A percentile compares a stretch with the other conserved stretches of the same genome.
Evolutionary conservation across 306 rosid genomes (phyloP).

Genomic region (Cucurbita moschata): DNA sequence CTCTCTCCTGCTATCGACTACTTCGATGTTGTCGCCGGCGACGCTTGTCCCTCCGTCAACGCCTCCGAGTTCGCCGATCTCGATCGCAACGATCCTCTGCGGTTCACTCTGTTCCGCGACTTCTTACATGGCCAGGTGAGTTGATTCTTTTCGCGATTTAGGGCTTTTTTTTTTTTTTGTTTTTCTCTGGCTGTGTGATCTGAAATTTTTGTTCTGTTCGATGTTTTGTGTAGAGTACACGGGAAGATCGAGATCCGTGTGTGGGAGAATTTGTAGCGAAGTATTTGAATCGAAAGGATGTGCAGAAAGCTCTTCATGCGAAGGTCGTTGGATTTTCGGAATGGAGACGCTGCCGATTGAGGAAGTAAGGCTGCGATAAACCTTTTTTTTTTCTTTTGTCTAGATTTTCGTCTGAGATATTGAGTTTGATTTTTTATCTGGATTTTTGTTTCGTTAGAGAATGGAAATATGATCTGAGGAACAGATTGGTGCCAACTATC

Average conservation of each 20-base stretch:
- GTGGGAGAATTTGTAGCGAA: slow-evolving; percentile 63
- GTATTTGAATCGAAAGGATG: slow-evolving; percentile 66
- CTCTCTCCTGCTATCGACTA: slow-evolving; percentile 37
- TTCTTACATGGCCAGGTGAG: neutral
- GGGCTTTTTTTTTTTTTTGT: neutral
- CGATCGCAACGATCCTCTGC: slow-evolving; percentile 22
- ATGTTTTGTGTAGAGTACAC: slow-evolving; percentile 28
- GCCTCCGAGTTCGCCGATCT: slow-evolving; percentile 18
- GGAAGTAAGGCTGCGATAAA: slow-evolving; percentile 17
- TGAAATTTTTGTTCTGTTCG: neutral
- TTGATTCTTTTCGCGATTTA: neutral
- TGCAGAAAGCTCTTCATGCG: slow-evolving; percentile 72
- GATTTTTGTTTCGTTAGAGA: slow-evolving; percentile 24
- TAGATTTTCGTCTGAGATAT: neutral
- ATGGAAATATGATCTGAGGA: slow-evolving; percentile 51
- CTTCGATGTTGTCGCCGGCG: slow-evolving; percentile 39
- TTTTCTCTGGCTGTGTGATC: neutral
- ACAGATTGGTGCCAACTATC: slow-evolving; percentile 67
- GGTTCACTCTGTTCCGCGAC: neutral
- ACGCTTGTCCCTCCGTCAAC: slow-evolving; percentile 35
- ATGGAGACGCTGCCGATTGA: slow-evolving; percentile 73
- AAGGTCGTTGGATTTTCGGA: slow-evolving; percentile 44
- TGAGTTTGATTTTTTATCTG: neutral
- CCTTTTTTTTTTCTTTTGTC: neutral
- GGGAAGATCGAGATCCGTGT: slow-evolving; percentile 51